Evolutionary conservation across 371 early-diverging fungal species (phyloP).

Genomic region (Caulochytrium protostelioides): DNA sequence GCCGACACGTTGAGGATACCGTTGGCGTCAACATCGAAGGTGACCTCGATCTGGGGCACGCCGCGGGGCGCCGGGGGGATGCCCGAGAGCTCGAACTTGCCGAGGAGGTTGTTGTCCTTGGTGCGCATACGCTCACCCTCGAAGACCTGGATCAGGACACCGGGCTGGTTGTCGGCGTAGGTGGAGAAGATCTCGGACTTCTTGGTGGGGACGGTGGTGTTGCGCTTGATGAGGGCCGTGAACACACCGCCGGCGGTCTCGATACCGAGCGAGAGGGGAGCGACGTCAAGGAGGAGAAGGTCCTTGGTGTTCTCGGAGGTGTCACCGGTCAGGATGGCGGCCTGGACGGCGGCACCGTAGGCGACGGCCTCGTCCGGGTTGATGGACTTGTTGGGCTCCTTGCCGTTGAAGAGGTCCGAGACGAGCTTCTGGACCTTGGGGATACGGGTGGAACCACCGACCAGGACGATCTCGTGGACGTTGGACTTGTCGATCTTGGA

Average conservation of each 20-base stretch:
- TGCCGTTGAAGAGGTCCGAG: constrained; percentile 91
- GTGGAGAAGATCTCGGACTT: constrained; percentile 96
- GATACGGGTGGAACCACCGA: constrained; percentile 99
- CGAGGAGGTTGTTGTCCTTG: constrained; percentile 88
- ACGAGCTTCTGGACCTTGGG: constrained; percentile 97
- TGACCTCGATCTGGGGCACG: constrained; percentile 93
- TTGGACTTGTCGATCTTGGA: constrained; percentile 77
- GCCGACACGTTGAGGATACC: constrained; percentile 94
- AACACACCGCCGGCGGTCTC: constrained; percentile 95
- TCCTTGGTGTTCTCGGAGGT: constrained; percentile 73
- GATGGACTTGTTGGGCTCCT: constrained; percentile 90
- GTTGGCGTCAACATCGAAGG: constrained; percentile 94
- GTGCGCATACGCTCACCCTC: constrained; percentile 95
- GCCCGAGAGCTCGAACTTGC: constrained; percentile 88
- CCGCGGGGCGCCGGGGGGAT: constrained; percentile 92
- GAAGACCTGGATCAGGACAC: constrained; percentile 90
- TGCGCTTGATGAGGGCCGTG: constrained; percentile 87
- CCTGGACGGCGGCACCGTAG: constrained; percentile 96
- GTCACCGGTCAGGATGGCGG: constrained; percentile 76
- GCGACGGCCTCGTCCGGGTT: constrained; percentile 98
- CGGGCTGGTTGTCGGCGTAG: constrained; percentile 92
- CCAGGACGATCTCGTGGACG: constrained; percentile 92
- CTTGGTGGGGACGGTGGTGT: constrained; percentile 92
- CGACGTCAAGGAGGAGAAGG: constrained; percentile 40
- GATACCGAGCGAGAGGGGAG: constrained; percentile 46